Base-by-base conservation (phyloP, 202 grass and related monocot genomes). In the Carex sylvatica region DNA sequence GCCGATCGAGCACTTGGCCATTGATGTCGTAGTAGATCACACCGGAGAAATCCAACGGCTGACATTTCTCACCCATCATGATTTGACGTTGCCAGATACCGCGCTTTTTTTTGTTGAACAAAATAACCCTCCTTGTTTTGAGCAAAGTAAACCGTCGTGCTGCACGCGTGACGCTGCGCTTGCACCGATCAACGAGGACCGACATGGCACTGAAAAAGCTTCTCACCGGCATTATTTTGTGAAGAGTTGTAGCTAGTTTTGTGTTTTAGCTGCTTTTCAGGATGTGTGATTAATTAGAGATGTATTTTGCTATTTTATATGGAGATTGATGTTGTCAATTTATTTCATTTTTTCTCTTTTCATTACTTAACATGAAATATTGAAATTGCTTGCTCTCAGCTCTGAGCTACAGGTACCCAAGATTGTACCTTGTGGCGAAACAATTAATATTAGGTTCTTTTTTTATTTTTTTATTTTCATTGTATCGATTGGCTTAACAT, bases 31-130 rank as follows among this genome's bases (percentile, higher is more conserved):
- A 97, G 88, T 97, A 91, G 64, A 92, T 94, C 46, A 77, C 91
- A 1, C 94, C 94, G 26, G 94, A 85, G 88, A 97, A 97, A 51
- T 97, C 85, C 4, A 94, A 85, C 84, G 90, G 94, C 91, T 90
- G 89, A 81, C 91, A 94, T 68, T 89, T 77, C 80, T 90, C 91
- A 3, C 94, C 94, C 91, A 97, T 87, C 15, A 94, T 84, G 36
- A 97, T 97, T 84, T 87, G 84, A 83, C 85, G 88, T 74, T 74
- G 74, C 94, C 91, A 94, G 61, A 97, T 9, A 19, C 86, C 76
- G 22, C 65, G 1, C 12, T 26, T 33, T 14, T 10, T 71, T 38
- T 3, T 79, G 59, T 42, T 54, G 44, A 70, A 63, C 28, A 16
- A 6, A 18, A 9, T 28, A 8, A 47, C 36, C 46, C 61, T 15